Percentiles rank a stretch among this genome's conserved stretches.
phyloP scores from a whole-genome alignment of 2,329 filamentous ascomycete genomes.

The Trichoderma afroharzianum region DNA sequence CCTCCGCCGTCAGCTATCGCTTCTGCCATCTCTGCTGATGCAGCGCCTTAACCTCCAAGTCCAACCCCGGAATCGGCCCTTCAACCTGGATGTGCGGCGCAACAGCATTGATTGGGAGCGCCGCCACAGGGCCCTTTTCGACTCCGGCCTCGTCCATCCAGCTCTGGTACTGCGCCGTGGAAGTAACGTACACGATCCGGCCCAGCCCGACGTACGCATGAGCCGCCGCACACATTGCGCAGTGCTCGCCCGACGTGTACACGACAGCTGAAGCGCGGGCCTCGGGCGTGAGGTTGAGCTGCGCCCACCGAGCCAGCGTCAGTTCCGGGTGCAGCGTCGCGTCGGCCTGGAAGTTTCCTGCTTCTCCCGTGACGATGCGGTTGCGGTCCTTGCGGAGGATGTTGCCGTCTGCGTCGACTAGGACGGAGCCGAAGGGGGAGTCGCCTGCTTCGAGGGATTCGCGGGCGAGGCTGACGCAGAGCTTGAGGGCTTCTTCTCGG shows the following conservation, averaged over 20 bases:
- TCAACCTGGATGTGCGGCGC: slow-evolving; percentile 28
- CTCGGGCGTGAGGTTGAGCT: slow-evolving; percentile 33
- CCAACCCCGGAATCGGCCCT: slow-evolving; percentile 30
- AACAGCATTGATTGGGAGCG: slow-evolving; percentile 29
- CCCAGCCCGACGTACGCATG: slow-evolving; percentile 36
- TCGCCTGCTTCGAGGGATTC: slow-evolving; percentile 37
- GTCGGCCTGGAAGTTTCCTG: slow-evolving; percentile 27
- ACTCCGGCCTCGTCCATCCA: slow-evolving; percentile 31
- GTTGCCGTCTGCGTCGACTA: slow-evolving; percentile 27
- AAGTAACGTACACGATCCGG: slow-evolving; percentile 33
- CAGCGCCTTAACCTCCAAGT: slow-evolving; percentile 29
- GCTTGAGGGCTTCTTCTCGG: background rate
- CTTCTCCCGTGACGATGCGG: slow-evolving; percentile 30
- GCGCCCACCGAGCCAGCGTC: slow-evolving; percentile 35
- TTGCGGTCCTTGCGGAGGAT: slow-evolving; percentile 35
- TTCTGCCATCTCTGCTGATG: slow-evolving; percentile 21
- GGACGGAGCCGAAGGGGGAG: slow-evolving; percentile 36
- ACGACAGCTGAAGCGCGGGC: slow-evolving; percentile 38
- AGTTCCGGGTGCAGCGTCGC: slow-evolving; percentile 36
- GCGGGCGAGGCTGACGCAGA: slow-evolving; percentile 23
- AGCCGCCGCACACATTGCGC: slow-evolving; percentile 36
- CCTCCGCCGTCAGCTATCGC: background rate
- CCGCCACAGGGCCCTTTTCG: slow-evolving; percentile 20
- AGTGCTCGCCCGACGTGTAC: slow-evolving; percentile 38
- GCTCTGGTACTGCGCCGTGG: slow-evolving; percentile 27